Evolutionary conservation across 352 stramenopile genomes (phyloP).

Genomic region (Phytophthora kernoviae): DNA sequence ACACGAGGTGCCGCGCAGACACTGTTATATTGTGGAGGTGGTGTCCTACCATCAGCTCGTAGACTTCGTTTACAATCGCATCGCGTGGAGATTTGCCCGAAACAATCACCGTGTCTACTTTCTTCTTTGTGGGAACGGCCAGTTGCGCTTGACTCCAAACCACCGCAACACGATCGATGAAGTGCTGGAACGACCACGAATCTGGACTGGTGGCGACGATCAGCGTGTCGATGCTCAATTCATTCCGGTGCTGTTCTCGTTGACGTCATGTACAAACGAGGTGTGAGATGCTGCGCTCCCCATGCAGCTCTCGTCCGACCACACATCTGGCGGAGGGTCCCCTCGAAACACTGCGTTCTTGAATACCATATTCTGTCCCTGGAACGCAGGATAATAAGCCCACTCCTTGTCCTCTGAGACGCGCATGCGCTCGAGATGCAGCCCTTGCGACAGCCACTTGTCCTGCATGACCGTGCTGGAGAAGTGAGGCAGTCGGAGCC

Average conservation of each 20-base stretch:
- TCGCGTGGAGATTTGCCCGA: slow-evolving; percentile 19
- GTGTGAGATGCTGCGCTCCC: slow-evolving; percentile 23
- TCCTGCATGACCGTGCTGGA: slow-evolving; percentile 1
- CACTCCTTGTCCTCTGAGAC: slow-evolving; percentile 27
- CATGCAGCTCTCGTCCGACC: slow-evolving; percentile 28
- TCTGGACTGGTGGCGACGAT: slow-evolving; percentile 30
- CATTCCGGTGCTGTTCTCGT: slow-evolving; percentile 4
- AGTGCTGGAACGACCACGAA: slow-evolving; percentile 42
- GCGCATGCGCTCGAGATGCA: slow-evolving; percentile 25
- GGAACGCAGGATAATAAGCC: slow-evolving; percentile 25
- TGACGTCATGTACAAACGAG: slow-evolving; percentile 21
- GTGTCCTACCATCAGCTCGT: slow-evolving; percentile 28
- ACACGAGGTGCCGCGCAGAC: slow-evolving; percentile 24
- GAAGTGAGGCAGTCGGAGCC: slow-evolving; percentile 24
- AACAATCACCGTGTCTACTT: slow-evolving; percentile 25
- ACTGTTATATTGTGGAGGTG: slow-evolving; percentile 21
- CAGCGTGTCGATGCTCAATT: slow-evolving; percentile 23
- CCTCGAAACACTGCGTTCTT: slow-evolving; percentile 26
- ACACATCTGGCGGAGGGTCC: slow-evolving; percentile 28
- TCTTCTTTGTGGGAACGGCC: slow-evolving; percentile 21
- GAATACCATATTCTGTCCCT: slow-evolving; percentile 35
- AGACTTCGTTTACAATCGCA: slow-evolving; percentile 31
- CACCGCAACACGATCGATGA: slow-evolving; percentile 34
- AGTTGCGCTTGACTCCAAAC: slow-evolving; percentile 38
- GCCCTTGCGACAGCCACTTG: slow-evolving; percentile 23